Evolutionary conservation across 805 yeast genomes (phyloP).

Genomic region (Yamadazyma akitaensis): DNA sequence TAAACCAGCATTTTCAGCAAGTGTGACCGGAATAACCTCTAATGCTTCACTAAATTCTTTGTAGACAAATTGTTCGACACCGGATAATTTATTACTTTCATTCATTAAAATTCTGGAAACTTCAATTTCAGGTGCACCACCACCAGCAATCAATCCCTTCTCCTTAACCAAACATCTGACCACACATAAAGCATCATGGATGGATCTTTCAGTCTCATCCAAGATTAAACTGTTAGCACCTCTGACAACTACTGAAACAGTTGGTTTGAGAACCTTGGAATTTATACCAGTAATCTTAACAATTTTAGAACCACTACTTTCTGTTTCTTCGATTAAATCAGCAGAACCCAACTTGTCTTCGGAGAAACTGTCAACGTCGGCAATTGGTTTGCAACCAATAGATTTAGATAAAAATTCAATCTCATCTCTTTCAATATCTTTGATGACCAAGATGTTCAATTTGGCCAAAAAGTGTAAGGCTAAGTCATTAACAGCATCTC

Average conservation of each 20-base stretch:
- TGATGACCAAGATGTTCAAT: slow-evolving; percentile 88
- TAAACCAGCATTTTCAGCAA: slow-evolving; percentile 94
- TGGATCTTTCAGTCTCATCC: slow-evolving; percentile 95
- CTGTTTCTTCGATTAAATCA: slow-evolving; percentile 88
- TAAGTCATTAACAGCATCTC: slow-evolving; percentile 93
- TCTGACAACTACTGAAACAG: slow-evolving; percentile 88
- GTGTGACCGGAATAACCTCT: slow-evolving; percentile 89
- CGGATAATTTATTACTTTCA: slow-evolving; percentile 70
- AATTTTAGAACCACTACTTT: slow-evolving; percentile 83
- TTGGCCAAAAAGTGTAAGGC: slow-evolving; percentile 93
- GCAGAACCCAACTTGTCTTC: slow-evolving; percentile 93
- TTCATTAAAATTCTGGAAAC: slow-evolving; percentile 69
- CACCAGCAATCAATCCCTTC: slow-evolving; percentile 92
- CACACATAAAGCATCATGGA: slow-evolving; percentile 97
- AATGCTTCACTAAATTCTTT: slow-evolving; percentile 88
- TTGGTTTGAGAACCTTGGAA: slow-evolving; percentile 52
- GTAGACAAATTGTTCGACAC: slow-evolving; percentile 88
- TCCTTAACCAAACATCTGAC: slow-evolving; percentile 83
- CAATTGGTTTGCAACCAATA: slow-evolving; percentile 92
- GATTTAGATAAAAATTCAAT: slow-evolving; percentile 83
- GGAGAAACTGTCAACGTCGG: slow-evolving; percentile 88
- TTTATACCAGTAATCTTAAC: slow-evolving; percentile 80
- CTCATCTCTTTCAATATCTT: slow-evolving; percentile 95
- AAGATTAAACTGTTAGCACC: slow-evolving; percentile 90
- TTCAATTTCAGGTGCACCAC: slow-evolving; percentile 97